These are phyloP conservation scores for Diaporthe australafricana DNA, from an alignment of 2,329 filamentous ascomycete genomes.

Conservation along the genomic window DNA sequence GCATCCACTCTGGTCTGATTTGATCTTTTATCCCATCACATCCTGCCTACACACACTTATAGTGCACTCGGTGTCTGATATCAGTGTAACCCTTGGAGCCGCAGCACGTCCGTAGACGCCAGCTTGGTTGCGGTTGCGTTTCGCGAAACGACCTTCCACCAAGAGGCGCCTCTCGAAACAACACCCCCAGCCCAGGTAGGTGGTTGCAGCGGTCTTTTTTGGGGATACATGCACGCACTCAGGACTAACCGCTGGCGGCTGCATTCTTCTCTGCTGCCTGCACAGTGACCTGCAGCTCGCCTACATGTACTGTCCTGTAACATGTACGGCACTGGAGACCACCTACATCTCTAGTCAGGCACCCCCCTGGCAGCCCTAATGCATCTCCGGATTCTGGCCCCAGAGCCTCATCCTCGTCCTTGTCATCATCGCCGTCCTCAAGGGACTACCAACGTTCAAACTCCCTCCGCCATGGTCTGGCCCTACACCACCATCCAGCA, in stretches of 20 bases:
- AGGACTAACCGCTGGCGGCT: constrained; percentile 12
- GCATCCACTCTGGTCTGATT: too few relatives aligned
- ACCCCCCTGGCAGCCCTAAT: constrained; percentile 27
- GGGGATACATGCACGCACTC: background rate
- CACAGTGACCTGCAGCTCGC: constrained; percentile 28
- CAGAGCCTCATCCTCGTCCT: constrained; percentile 15
- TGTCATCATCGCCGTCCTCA: background rate
- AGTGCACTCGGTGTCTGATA: background rate
- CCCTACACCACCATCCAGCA: background rate
- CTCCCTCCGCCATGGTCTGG: background rate
- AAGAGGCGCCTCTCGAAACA: constrained; percentile 14
- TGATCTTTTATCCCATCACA: too few relatives aligned
- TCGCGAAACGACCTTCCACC: background rate
- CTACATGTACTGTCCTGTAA: background rate
- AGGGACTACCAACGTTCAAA: background rate
- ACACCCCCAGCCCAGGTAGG: background rate
- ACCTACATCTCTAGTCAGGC: background rate
- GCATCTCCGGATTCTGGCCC: constrained; percentile 12
- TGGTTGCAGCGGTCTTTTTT: background rate
- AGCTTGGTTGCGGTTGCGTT: background rate
- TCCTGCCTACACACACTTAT: background rate
- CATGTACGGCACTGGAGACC: background rate
- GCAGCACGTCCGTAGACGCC: background rate
- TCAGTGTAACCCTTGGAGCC: background rate
- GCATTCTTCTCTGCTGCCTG: background rate